A percentile compares a stretch with the other conserved stretches of the same genome.
Evolutionary conservation across 163 green algal genomes (phyloP).

Genomic region (Scenedesmus sp.): DNA sequence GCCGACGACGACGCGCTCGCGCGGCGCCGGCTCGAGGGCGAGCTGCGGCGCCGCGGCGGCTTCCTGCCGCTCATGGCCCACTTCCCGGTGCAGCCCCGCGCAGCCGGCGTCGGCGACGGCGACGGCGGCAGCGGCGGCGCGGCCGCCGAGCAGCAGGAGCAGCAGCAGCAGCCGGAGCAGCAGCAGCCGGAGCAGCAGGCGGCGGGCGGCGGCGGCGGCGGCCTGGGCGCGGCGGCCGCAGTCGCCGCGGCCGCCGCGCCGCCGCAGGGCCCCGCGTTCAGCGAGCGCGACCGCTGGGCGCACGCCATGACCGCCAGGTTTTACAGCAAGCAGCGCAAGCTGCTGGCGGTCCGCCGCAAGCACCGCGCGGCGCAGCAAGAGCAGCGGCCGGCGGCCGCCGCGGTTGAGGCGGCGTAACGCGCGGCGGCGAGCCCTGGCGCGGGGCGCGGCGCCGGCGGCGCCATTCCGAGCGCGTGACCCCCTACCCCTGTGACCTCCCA

Average conservation of each 20-base stretch:
- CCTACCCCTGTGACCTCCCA: no score
- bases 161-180: neutral
- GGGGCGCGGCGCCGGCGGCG: no score
- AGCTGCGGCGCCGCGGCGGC: conserved; percentile 36
- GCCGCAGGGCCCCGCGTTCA: conserved; percentile 12
- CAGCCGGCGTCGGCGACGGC: neutral
- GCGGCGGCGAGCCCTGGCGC: no score
- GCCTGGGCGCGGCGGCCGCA: neutral
- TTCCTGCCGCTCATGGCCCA: conserved; percentile 52
- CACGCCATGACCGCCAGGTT: conserved; percentile 12
- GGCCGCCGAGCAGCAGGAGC: no score
- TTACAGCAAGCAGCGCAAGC: conserved; percentile 31
- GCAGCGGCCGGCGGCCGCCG: no score
- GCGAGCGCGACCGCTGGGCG: conserved; percentile 20
- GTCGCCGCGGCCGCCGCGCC: neutral
- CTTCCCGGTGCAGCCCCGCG: conserved; percentile 14
- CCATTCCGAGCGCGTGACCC: no score
- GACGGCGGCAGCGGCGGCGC: neutral
- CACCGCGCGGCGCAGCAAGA: conserved; percentile 10
- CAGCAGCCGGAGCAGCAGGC: neutral
- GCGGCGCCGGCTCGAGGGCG: conserved; percentile 6
- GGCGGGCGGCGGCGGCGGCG: neutral
- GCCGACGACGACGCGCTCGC: neutral
- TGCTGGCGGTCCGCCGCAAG: neutral
- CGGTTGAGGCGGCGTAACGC: no score